Evolutionary conservation across 768 basidiomycete species (phyloP).

Genomic region (Hortiboletus flavorubellus): DNA sequence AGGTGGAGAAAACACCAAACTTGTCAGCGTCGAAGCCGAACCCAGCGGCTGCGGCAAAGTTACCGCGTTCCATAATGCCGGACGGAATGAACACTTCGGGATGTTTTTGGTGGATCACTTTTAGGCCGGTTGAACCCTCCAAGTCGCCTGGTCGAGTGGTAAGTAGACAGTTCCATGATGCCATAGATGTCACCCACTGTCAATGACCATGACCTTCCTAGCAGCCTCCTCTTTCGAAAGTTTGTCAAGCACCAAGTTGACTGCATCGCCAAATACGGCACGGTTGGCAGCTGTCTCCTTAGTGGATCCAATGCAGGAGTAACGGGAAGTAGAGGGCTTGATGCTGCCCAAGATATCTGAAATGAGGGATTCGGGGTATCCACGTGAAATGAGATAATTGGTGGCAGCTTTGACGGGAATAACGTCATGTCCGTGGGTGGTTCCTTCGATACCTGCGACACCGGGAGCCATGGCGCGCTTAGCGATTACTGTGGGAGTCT

Average conservation of each 20-base stretch:
- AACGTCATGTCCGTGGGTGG: slow-evolving; percentile 79
- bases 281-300: slow-evolving; percentile 79
- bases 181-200: slow-evolving; percentile 47
- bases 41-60: slow-evolving; percentile 81
- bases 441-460: slow-evolving; percentile 74
- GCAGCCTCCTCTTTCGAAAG: slow-evolving; percentile 73
- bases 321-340: slow-evolving; percentile 53
- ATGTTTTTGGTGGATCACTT: slow-evolving; percentile 85
- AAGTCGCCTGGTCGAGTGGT: slow-evolving; percentile 55
- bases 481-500: slow-evolving; percentile 48
- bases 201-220: slow-evolving; percentile 83
- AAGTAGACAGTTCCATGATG: background rate
- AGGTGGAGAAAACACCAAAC: slow-evolving; percentile 87
- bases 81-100: slow-evolving; percentile 83
- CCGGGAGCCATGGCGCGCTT: slow-evolving; percentile 71
- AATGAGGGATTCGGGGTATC: slow-evolving; percentile 48
- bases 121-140: slow-evolving; percentile 87
- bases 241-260: slow-evolving; percentile 71
- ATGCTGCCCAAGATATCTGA: slow-evolving; percentile 59
- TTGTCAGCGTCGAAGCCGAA: slow-evolving; percentile 83
- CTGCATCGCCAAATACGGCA: slow-evolving; percentile 82
- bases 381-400: slow-evolving; percentile 65
- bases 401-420: slow-evolving; percentile 79
- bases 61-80: slow-evolving; percentile 86
- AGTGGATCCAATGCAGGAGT: slow-evolving; percentile 65